These are phyloP conservation scores for Coriaria nepalensis DNA, from an alignment of 306 rosid species.

Conservation along the genomic window DNA sequence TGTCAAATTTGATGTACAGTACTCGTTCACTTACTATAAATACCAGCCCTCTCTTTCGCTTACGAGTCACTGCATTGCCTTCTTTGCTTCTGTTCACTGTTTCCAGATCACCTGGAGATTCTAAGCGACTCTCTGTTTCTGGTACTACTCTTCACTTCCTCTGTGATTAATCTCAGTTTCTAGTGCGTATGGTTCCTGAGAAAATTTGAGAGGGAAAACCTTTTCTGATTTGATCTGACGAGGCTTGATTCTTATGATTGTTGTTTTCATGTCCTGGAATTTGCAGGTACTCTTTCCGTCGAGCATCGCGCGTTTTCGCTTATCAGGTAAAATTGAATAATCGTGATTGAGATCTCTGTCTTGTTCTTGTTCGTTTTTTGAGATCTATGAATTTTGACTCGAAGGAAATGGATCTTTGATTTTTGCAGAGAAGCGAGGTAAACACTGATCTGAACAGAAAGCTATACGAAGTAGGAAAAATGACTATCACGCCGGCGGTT, in stretches of 20 bases:
- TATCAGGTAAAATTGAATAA: conserved; percentile 32
- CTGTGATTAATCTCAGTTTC: background rate
- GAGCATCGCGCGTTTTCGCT: conserved; percentile 12
- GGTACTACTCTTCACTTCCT: conserved; percentile 23
- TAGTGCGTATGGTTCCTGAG: conserved; percentile 6
- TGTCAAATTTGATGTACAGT: conserved; percentile 17
- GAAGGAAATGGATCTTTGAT: background rate
- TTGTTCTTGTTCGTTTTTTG: background rate
- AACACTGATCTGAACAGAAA: background rate
- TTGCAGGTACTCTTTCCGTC: conserved; percentile 18
- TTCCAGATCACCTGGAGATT: background rate
- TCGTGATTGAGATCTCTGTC: background rate
- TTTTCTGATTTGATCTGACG: conserved; percentile 17
- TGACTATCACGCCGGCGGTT: conserved; percentile 68
- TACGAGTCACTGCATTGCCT: conserved; percentile 3
- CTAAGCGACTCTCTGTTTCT: conserved; percentile 17
- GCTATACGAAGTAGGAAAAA: conserved; percentile 15
- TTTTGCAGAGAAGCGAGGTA: conserved; percentile 19
- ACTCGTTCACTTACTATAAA: conserved; percentile 38
- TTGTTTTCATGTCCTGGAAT: conserved; percentile 36
- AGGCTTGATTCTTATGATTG: conserved; percentile 9
- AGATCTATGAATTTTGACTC: background rate
- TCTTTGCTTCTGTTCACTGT: conserved; percentile 7
- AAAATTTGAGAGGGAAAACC: background rate
- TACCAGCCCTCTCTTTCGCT: conserved; percentile 15